Evolutionary conservation across 225 moss, liverwort and hornwort species (phyloP).

Genomic region (Rhytidiadelphus loreus): DNA sequence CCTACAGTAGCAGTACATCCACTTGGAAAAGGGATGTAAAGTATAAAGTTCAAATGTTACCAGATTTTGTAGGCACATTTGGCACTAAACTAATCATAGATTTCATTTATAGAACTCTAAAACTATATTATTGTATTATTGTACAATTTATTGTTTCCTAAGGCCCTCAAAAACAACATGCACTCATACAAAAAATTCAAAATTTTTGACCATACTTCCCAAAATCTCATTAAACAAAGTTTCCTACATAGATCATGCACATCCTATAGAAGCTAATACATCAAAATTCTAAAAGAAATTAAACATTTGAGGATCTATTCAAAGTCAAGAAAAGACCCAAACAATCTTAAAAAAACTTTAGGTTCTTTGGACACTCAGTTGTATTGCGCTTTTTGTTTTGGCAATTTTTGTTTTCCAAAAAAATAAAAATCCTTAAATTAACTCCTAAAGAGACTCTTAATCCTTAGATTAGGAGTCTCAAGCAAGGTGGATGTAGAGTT

Average conservation of each 20-base stretch:
- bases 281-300: background rate
- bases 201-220: no score
- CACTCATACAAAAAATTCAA: no score
- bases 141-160: background rate
- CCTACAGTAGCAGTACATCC: fast-evolving
- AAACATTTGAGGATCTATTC: fast-evolving
- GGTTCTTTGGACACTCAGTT: background rate
- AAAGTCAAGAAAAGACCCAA: background rate
- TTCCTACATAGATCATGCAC: background rate
- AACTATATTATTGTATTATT: background rate
- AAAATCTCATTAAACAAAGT: no score
- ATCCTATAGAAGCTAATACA: background rate
- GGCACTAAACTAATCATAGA: background rate
- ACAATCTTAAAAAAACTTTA: background rate
- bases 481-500: background rate
- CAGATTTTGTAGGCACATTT: fast-evolving
- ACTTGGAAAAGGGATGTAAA: background rate
- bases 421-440: background rate
- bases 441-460: no score
- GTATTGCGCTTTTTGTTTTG: background rate
- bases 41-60: background rate
- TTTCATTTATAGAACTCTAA: background rate
- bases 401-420: background rate
- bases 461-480: no score
- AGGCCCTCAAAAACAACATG: background rate